phyloP scores from a whole-genome alignment of 768 basidiomycete genomes.

The Serendipita sp. region DNA sequence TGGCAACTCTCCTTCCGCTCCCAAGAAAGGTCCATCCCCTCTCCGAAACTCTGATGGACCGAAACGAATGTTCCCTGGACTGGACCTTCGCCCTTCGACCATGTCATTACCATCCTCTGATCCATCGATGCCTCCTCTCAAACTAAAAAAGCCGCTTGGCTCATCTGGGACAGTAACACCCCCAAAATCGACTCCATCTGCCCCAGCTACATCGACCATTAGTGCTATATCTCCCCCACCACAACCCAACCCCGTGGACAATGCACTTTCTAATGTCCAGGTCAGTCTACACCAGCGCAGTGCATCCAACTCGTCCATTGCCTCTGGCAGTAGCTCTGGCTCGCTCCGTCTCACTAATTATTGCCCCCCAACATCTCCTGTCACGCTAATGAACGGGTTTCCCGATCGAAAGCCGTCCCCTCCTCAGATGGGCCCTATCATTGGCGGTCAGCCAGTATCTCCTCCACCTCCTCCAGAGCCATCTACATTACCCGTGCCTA shows the following conservation, averaged over 20 bases:
- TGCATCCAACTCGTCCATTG: not conserved
- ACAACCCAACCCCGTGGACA: not conserved
- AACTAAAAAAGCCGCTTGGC: not conserved
- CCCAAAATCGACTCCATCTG: not conserved
- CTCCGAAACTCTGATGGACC: not conserved
- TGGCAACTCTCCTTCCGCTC: not conserved
- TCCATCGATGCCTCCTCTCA: not conserved
- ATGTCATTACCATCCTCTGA: not conserved
- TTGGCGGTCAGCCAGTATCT: not conserved
- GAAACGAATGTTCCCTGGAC: constrained; percentile 2
- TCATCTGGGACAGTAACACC: not conserved
- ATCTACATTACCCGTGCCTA: not conserved
- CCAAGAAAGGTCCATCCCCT: not conserved
- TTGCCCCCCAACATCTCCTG: not conserved
- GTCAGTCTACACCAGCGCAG: not conserved
- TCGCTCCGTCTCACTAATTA: not conserved
- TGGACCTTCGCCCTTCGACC: not conserved
- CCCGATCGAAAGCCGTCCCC: not conserved
- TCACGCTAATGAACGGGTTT: not conserved
- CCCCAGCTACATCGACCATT: not conserved
- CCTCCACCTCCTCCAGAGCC: not conserved
- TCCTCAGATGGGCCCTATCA: not conserved
- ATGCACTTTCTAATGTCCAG: not conserved
- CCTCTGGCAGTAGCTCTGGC: not conserved
- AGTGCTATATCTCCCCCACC: not conserved